phyloP scores from a whole-genome alignment of 176 grass and related monocot species.

The Bromus sterilis region DNA sequence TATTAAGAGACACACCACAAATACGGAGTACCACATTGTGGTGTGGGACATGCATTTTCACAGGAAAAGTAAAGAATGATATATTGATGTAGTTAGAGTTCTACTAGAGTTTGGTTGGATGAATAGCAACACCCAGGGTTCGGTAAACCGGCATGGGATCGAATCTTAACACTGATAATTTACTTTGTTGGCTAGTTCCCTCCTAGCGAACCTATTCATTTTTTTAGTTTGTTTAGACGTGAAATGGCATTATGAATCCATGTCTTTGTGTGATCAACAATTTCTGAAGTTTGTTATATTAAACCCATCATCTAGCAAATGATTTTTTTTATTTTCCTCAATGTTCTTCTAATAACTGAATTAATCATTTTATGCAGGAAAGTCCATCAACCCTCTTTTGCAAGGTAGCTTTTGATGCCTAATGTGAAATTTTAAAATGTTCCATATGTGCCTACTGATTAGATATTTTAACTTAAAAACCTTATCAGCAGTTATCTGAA shows the following conservation, averaged over 20 bases:
- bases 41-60: not conserved
- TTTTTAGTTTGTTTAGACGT: not conserved
- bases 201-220: not conserved
- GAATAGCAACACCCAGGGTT: not conserved
- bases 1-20: not conserved
- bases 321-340: not conserved
- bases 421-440: not conserved
- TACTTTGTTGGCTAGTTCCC: not conserved
- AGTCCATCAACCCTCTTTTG: slow-evolving; percentile 28
- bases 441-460: not conserved
- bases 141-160: not conserved
- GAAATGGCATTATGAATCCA: not conserved
- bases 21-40: not conserved
- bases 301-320: not conserved
- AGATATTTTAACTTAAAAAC: not conserved
- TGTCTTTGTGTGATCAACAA: not conserved
- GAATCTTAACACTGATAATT: not conserved
- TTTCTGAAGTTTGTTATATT: not conserved
- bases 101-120: not conserved
- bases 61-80: not conserved
- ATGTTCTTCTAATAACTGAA: slow-evolving; percentile 11
- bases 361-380: slow-evolving; percentile 23
- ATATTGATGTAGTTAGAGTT: not conserved
- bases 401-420: slow-evolving; percentile 6
- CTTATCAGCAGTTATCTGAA: not conserved